Evolutionary conservation across 305 asterid genomes (phyloP).

Genomic region (Stenogyne calaminthoides): DNA sequence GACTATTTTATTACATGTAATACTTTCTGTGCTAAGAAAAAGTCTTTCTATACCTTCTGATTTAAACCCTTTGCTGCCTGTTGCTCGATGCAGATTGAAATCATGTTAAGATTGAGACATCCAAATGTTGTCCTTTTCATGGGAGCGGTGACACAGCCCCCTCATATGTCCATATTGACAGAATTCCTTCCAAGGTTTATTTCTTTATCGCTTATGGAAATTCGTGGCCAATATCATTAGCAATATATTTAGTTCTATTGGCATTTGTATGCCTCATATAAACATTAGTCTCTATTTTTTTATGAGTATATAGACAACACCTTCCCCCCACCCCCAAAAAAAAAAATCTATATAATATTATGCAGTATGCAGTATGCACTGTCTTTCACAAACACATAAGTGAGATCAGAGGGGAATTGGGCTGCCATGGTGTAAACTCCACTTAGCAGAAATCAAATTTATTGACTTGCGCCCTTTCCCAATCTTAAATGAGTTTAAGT

Average conservation of each 20-base stretch:
- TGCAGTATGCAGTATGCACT: neutral
- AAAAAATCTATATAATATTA: neutral
- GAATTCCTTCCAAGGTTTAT: conserved; percentile 90
- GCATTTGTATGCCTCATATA: neutral
- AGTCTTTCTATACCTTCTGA: conserved; percentile 9
- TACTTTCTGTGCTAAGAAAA: conserved; percentile 15
- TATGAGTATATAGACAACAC: neutral
- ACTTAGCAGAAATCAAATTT: neutral
- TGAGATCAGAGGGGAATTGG: neutral
- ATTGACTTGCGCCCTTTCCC: neutral
- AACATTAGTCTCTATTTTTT: neutral
- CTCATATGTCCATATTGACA: conserved; percentile 91
- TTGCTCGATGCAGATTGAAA: conserved; percentile 63
- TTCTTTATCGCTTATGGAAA: conserved; percentile 14
- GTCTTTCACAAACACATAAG: neutral
- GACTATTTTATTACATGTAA: neutral
- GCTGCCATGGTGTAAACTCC: neutral
- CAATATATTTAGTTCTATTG: conserved; percentile 12
- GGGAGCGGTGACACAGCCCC: conserved; percentile 98
- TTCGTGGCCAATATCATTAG: conserved; percentile 9
- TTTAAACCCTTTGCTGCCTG: conserved; percentile 16
- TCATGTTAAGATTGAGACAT: conserved; percentile 93
- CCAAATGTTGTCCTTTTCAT: conserved; percentile 95
- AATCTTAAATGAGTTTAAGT: neutral
- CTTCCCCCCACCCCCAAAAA: neutral